These are phyloP conservation scores for Eucalyptus guilfoylei DNA, from an alignment of 345 rosid species.

Conservation along the genomic window DNA sequence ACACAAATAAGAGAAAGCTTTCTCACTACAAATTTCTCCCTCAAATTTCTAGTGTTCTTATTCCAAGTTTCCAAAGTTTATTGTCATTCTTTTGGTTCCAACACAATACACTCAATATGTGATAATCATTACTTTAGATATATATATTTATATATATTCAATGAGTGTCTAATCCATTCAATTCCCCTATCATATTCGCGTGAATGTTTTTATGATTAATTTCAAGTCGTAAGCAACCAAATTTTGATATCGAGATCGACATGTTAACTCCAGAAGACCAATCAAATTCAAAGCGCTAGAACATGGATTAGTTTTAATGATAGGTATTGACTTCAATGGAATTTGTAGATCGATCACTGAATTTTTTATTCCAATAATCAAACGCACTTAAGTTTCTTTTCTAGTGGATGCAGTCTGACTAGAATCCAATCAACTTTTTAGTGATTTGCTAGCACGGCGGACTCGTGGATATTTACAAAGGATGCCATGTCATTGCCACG, in stretches of 20 bases:
- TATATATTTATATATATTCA: too few relatives aligned
- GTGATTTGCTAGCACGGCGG: neutral
- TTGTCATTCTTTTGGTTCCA: too few relatives aligned
- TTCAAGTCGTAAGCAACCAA: neutral
- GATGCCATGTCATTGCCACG: neutral
- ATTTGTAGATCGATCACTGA: neutral
- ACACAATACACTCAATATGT: too few relatives aligned
- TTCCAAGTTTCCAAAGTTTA: too few relatives aligned
- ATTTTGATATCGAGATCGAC: neutral
- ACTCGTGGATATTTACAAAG: neutral
- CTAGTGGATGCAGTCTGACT: fast-evolving
- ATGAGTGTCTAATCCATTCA: neutral
- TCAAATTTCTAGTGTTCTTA: too few relatives aligned
- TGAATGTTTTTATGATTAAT: neutral
- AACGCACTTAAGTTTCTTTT: neutral
- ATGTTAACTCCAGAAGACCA: neutral
- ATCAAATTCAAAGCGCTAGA: neutral
- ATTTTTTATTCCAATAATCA: neutral
- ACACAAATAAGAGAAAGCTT: too few relatives aligned
- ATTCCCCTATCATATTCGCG: neutral
- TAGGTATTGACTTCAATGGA: neutral
- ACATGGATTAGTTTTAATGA: neutral
- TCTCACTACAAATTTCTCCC: too few relatives aligned
- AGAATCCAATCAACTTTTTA: neutral
- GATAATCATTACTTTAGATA: too few relatives aligned